phyloP scores from a whole-genome alignment of 768 basidiomycete species.

The Boletus eberwhitei region DNA sequence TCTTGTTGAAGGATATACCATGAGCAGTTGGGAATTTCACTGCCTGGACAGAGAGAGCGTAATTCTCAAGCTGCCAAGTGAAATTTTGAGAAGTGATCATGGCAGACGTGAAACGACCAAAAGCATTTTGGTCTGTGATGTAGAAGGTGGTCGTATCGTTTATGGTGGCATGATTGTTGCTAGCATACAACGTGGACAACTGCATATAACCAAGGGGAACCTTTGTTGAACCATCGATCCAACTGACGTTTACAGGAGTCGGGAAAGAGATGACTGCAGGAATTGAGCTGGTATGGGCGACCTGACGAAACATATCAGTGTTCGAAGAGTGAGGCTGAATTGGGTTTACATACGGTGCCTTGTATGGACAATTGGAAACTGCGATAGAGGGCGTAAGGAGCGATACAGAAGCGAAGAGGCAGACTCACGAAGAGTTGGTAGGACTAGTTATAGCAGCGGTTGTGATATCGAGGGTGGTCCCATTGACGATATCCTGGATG shows the following conservation, averaged over 20 bases:
- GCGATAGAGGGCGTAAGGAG: constrained; percentile 3
- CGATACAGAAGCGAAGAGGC: background rate
- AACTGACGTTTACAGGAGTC: constrained; percentile 54
- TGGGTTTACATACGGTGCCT: constrained; percentile 44
- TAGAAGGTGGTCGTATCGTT: constrained; percentile 58
- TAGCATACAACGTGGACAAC: constrained; percentile 47
- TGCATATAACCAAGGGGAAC: constrained; percentile 53
- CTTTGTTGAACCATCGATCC: constrained; percentile 49
- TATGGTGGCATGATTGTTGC: constrained; percentile 54
- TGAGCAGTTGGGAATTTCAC: constrained; percentile 65
- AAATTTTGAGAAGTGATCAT: constrained; percentile 68
- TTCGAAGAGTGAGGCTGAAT: background rate
- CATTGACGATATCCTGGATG: constrained; percentile 60
- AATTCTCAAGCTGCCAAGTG: constrained; percentile 60
- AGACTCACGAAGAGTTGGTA: constrained; percentile 53
- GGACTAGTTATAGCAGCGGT: constrained; percentile 50
- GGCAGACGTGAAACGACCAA: constrained; percentile 55
- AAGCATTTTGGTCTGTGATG: constrained; percentile 54
- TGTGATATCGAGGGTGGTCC: constrained; percentile 51
- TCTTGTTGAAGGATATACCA: constrained; percentile 63
- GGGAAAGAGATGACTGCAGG: constrained; percentile 60
- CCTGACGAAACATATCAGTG: constrained; percentile 33
- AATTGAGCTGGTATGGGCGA: constrained; percentile 65
- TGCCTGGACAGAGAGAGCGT: constrained; percentile 60
- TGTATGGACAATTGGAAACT: constrained; percentile 53